phyloP scores from a whole-genome alignment of 2,329 filamentous ascomycete genomes.

The Simplicillium aogashimaense region DNA sequence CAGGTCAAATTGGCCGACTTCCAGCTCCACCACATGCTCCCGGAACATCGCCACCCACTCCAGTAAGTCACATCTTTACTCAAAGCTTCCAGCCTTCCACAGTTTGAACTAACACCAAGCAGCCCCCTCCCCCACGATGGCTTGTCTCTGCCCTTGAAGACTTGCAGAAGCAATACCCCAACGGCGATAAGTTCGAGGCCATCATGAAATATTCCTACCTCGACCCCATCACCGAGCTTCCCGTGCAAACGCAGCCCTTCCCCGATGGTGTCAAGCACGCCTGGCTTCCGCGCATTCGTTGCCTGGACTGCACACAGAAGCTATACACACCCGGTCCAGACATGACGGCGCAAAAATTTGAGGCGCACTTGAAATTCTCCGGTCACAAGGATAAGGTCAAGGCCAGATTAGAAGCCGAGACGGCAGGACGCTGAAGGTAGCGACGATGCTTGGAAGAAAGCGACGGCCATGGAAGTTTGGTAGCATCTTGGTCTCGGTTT shows the following conservation, averaged over 20 bases:
- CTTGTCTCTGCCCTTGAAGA: slow-evolving; percentile 63
- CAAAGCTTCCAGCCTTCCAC: no score
- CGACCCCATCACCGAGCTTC: slow-evolving; percentile 58
- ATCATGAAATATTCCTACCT: slow-evolving; percentile 85
- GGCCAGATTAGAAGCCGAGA: slow-evolving; percentile 16
- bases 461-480: no score
- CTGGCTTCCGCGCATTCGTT: slow-evolving; percentile 83
- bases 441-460: not conserved
- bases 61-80: slow-evolving; percentile 51
- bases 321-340: slow-evolving; percentile 85
- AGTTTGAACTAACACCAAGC: slow-evolving; percentile 5
- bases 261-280: slow-evolving; percentile 63
- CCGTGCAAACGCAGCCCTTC: slow-evolving; percentile 46
- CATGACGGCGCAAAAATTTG: slow-evolving; percentile 80
- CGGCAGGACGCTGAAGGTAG: slow-evolving; percentile 5
- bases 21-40: slow-evolving; percentile 54
- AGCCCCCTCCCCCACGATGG: slow-evolving; percentile 86
- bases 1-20: slow-evolving; percentile 54
- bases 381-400: slow-evolving; percentile 63
- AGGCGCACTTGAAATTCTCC: slow-evolving; percentile 82
- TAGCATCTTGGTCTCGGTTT: no score
- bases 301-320: slow-evolving; percentile 86
- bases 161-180: slow-evolving; percentile 61
- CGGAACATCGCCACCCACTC: slow-evolving; percentile 43
- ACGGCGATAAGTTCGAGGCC: slow-evolving; percentile 71